These are phyloP conservation scores for Didymella glomerata DNA, from an alignment of 2,329 filamentous ascomycete genomes.

Conservation along the genomic window DNA sequence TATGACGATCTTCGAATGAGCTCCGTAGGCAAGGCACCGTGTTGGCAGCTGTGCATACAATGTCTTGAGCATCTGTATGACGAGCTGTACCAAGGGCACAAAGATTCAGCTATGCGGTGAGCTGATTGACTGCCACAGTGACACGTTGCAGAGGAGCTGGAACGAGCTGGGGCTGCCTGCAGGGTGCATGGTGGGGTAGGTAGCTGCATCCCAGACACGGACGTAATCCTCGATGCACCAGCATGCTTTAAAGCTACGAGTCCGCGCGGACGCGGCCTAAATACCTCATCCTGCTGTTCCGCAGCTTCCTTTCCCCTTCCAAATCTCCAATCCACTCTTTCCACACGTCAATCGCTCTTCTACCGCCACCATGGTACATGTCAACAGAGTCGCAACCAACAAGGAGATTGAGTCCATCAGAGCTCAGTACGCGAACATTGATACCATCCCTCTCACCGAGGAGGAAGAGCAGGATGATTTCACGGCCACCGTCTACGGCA, in stretches of 20 bases:
- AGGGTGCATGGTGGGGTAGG: conserved; percentile 19
- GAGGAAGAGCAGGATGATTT: conserved; percentile 60
- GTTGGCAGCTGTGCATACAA: conserved; percentile 4
- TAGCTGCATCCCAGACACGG: conserved; percentile 15
- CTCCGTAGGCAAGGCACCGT: conserved; percentile 7
- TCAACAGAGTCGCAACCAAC: conserved; percentile 55
- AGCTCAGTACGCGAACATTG: conserved; percentile 31
- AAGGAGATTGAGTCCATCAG: conserved; percentile 48
- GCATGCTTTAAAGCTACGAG: conserved; percentile 5
- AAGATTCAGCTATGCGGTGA: neutral
- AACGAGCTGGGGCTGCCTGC: conserved; percentile 14
- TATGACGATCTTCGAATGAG: conserved; percentile 27
- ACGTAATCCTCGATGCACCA: conserved; percentile 21
- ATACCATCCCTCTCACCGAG: conserved; percentile 37
- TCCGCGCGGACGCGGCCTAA: conserved; percentile 7
- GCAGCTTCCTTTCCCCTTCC: neutral
- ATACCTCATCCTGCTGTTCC: conserved; percentile 19
- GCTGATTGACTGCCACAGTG: conserved; percentile 4
- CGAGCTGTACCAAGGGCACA: neutral
- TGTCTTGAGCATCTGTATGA: neutral
- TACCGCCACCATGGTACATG: conserved; percentile 57
- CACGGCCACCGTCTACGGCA: conserved; percentile 87
- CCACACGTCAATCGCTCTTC: conserved; percentile 8
- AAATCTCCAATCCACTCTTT: neutral
- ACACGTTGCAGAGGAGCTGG: conserved; percentile 18